Evolutionary conservation across 129 eudicot genomes (phyloP), one percentile per base, ranked within the genome.

Genomic region (Tagetes patula): DNA sequence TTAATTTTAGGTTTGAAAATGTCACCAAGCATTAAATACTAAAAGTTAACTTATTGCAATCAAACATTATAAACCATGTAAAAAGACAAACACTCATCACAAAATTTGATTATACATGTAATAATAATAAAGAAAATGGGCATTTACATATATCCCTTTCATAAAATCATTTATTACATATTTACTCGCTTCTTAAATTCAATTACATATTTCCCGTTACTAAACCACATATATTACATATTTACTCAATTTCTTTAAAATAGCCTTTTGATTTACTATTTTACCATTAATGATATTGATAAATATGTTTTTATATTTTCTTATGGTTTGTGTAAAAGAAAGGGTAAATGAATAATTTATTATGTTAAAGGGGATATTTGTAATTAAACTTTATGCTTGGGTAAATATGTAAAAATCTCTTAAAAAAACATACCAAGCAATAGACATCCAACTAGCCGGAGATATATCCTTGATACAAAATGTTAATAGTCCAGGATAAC

Each of bases 391-490:
- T 20, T 20, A 20, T 20, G 27, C 27, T 20, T 20, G 27, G 27
- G 27, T 20, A 20, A 20, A 20, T 20, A 20, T 20, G 27, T 20
- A 31, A 11, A 7, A 1, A 67, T 9, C 0, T 31, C 11, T 45
- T 63, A 41, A 40, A 69, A 49, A 52, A 37, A 77, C 76, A n/a
- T 75, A 88, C 96, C 96, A 88, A 5, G 88, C 81, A 36, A 88
- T 50, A 11, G 96, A 82, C 82, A 88, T 79, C 96, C 96, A 88
- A 84, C 96, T 88, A 42, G 91, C 85, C 0, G 96, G 84, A 40
- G 91, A 84, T 32, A 88, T 83, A 47, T 88, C 91, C 0, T 73
- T 72, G 67, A 82, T 80, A 69, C 27, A 78, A 54, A 83, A 58
- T 8, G 87, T 48, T 49, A 68, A 40, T 2, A 88, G 67, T 30